Evolutionary conservation across 148 eudicot species (phyloP).

Genomic region (Selenicereus undatus): DNA sequence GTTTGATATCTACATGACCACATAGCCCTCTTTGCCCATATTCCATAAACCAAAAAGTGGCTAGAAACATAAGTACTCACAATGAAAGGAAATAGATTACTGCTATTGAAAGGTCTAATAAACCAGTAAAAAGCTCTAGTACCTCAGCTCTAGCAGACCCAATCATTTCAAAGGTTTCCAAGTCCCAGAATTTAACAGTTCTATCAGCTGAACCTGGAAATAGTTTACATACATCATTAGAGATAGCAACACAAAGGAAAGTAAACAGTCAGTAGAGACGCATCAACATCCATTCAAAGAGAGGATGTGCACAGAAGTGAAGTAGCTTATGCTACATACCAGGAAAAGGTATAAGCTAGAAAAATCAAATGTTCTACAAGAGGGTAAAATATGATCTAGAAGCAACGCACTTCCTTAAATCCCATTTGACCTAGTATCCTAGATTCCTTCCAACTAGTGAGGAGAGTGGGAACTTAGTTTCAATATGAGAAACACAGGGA

Average conservation of each 20-base stretch:
- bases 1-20: background rate
- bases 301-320: background rate
- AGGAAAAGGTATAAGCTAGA: too few species aligned
- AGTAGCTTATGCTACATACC: background rate
- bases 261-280: background rate
- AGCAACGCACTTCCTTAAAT: background rate
- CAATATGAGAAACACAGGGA: background rate
- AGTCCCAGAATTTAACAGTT: slow-evolving; percentile 96
- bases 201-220: slow-evolving; percentile 86
- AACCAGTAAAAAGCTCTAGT: slow-evolving; percentile 7
- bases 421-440: background rate
- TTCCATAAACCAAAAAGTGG: background rate
- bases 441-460: background rate
- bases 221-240: slow-evolving; percentile 6
- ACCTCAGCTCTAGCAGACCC: slow-evolving; percentile 97
- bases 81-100: background rate
- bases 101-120: background rate
- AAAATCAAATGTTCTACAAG: background rate
- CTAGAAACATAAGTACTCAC: background rate
- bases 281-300: background rate
- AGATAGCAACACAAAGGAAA: background rate
- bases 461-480: background rate
- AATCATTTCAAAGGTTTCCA: slow-evolving; percentile 98
- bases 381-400: background rate
- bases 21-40: background rate